Base-by-base conservation (phyloP, 2,329 filamentous ascomycete genomes). In the Diaporthe vexans region DNA sequence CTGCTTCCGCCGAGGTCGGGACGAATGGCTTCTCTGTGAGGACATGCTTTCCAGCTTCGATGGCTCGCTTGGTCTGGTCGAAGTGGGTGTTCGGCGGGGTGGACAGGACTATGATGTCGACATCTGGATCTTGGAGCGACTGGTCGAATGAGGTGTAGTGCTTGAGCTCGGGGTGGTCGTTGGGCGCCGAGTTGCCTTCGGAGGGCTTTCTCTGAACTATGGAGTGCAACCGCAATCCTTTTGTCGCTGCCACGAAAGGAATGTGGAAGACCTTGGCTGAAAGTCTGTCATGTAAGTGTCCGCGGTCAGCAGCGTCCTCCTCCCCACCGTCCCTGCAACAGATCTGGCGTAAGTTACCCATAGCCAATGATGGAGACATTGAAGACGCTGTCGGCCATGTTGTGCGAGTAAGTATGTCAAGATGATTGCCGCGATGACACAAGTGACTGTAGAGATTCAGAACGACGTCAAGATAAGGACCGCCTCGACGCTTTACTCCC, bases 21-120 rank as follows among this genome's bases (percentile, higher is more conserved):
- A 94, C 93, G 81, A 96, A 96, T 3, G 94, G 94, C 86, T 96
- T 96, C 85, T 96, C 94, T 65, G 93, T 92, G 70, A 96, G 86
- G 35, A 95, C 92, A 82, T 96, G 92, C 85, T 95, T 95, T 78
- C 92, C 92, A 13, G 89, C 86, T 80, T 92, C 87, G 63, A 96
- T 86, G 0, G 92, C 91, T 69, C 89, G 82, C 81, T 91, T 91
- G 48, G 91, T 86, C 78, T 95, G 86, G 21, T 86, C 81, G 80
- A 91, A 94, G 85, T 96, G 94, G 15, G 90, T 92, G 76, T 92
- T 88, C 0, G 94, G 94, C 0, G 93, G 91, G 0, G 93, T 95
- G 70, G 91, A 91, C 76, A 97, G 84, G 77, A 95, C 86, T 43
- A 95, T 89, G 24, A 95, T 85, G 80, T 95, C 89, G 57, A 96